A percentile compares a stretch with the other conserved stretches of the same genome.
phyloP scores from a whole-genome alignment of 192 early-diverging fungal genomes.

The Phycomyces blakesleeanus region DNA sequence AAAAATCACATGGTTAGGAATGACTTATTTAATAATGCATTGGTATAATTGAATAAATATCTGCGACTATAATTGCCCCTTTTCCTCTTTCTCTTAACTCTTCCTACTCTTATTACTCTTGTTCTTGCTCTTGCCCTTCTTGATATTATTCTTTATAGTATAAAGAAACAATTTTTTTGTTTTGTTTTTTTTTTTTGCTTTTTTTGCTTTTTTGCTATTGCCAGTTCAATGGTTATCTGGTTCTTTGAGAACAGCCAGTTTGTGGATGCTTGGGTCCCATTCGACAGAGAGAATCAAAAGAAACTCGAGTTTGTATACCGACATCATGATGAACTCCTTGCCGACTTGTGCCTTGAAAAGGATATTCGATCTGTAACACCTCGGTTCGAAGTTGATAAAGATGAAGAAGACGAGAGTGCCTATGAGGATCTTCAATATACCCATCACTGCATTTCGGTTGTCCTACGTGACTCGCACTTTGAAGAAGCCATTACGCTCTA shows the following conservation, averaged over 20 bases:
- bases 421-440: slow-evolving; percentile 3
- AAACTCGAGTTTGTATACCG: slow-evolving; percentile 20
- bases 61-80: not conserved
- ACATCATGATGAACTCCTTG: slow-evolving; percentile 14
- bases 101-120: not conserved
- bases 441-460: slow-evolving; percentile 12
- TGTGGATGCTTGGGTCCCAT: slow-evolving; percentile 16
- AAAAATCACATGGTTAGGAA: not conserved
- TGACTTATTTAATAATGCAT: not conserved
- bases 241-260: slow-evolving; percentile 21
- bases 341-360: not conserved
- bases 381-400: slow-evolving; percentile 6
- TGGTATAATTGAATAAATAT: slow-evolving; percentile 2
- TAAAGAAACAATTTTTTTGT: not conserved
- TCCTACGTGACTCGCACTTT: slow-evolving; percentile 12
- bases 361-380: not conserved
- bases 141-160: not conserved
- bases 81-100: not conserved
- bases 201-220: not conserved
- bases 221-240: slow-evolving; percentile 13
- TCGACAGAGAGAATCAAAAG: slow-evolving; percentile 19
- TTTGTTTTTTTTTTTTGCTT: not conserved
- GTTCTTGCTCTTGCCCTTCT: not conserved
- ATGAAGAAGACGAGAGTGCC: slow-evolving; percentile 15
- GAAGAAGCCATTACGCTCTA: slow-evolving; percentile 18